These are phyloP conservation scores for Vitis hybrid DNA, from an alignment of 177 flowering plant species.

Conservation along the genomic window DNA sequence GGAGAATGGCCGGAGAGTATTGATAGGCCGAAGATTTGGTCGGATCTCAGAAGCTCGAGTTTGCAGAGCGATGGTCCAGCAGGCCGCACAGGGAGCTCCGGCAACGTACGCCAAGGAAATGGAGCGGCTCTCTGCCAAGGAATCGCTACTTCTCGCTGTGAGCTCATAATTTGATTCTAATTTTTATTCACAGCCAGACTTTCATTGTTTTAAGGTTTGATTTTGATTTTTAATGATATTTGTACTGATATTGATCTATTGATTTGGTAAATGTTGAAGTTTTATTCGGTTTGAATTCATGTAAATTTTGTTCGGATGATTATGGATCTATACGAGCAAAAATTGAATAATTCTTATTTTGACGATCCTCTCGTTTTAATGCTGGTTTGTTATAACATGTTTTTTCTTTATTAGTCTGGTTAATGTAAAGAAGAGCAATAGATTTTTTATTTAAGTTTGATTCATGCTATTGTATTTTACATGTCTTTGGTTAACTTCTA, in stretches of 20 bases:
- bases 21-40: background rate
- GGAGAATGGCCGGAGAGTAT: conserved; percentile 12
- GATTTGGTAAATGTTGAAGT: too few relatives aligned
- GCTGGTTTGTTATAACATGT: too few relatives aligned
- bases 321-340: too few relatives aligned
- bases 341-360: too few relatives aligned
- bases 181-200: background rate
- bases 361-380: too few relatives aligned
- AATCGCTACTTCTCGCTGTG: conserved; percentile 88
- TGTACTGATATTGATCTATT: background rate
- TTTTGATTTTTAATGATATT: background rate
- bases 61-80: conserved; percentile 69
- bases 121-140: conserved; percentile 94
- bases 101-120: conserved; percentile 82
- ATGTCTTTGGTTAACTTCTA: too few relatives aligned
- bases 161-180: conserved; percentile 11
- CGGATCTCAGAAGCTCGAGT: conserved; percentile 13
- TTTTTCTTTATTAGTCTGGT: too few relatives aligned
- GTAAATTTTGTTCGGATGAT: too few relatives aligned
- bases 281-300: too few relatives aligned
- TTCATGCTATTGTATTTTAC: too few relatives aligned
- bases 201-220: background rate
- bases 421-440: too few relatives aligned
- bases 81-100: conserved; percentile 67
- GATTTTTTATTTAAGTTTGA: too few relatives aligned